Evolutionary conservation across 345 rosid genomes (phyloP), one percentile per base, ranked within the genome.

Genomic region (Eucalyptus regnans): DNA sequence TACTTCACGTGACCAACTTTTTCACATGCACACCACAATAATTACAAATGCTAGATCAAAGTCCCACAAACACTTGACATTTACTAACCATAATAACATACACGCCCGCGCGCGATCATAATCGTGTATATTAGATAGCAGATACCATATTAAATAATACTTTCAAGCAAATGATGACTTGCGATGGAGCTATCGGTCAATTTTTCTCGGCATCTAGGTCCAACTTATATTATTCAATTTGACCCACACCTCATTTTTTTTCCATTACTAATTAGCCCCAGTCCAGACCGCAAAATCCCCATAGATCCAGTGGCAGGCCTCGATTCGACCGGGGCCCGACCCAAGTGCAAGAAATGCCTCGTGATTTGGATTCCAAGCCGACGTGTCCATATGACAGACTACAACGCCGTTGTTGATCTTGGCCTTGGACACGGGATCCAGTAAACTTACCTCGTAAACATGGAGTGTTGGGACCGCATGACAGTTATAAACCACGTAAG

Each of bases 241-340:
- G 16, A 2, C 8, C 7, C 0, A 51, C 56, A 86, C 56, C 29
- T 31, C 27, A 17, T 17, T 14, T 76, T 62, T 31, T 33, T 16
- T 16, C 20, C 60, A 5, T 56, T 27, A 46, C 83, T 52, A 92
- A 88, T 94, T 95, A 2, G 93, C 92, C 1, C 87, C 87, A 15
- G 93, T 92, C 99, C 98, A 96, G 12, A 94, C 95, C 96, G 96
- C 87, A 86, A 95, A 96, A 87, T 95, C 94, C 91, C 96, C 95
- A 56, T 96, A 96, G 27, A 96, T 96, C 99, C 97, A 96, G 87
- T 96, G 99, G 58, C 98, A 96, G 4, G 95, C 96, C 89, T 96
- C 97, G 33, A 94, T 95, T 87, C 80, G 91, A 79, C 98, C 99
- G 10, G 99, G 99, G 54, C 94, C 92, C 81, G 95, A 93, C 48